These are phyloP conservation scores for Blakeslea trispora DNA, from an alignment of 371 early-diverging fungal genomes.

Conservation along the genomic window DNA sequence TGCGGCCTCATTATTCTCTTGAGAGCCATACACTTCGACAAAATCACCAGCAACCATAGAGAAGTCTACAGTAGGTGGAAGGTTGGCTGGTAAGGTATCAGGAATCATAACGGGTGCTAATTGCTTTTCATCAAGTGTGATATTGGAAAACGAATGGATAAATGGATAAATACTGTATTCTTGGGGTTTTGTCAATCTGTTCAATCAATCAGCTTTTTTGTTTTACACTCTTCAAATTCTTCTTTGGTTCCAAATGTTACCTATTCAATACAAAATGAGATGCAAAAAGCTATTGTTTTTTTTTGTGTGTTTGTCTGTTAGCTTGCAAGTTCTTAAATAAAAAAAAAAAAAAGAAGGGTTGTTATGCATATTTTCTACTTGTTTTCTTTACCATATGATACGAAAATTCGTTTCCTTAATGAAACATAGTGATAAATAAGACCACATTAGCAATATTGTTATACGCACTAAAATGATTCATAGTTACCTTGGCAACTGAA, in stretches of 20 bases:
- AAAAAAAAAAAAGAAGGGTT: too few species aligned
- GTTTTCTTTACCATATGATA: slow-evolving; percentile 67
- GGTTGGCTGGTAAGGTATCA: slow-evolving; percentile 71
- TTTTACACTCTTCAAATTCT: too few species aligned
- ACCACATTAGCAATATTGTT: too few species aligned
- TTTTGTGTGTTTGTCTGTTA: neutral
- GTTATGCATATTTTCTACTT: neutral
- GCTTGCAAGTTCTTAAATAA: too few species aligned
- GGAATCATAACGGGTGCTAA: slow-evolving; percentile 74
- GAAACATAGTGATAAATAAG: neutral
- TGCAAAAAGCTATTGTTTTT: slow-evolving; percentile 64
- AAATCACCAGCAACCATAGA: slow-evolving; percentile 98
- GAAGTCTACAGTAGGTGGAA: slow-evolving; percentile 77
- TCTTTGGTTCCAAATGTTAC: too few species aligned
- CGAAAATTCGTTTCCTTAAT: slow-evolving; percentile 73
- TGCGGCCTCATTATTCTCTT: slow-evolving; percentile 55
- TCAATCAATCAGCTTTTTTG: neutral
- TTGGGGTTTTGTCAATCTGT: slow-evolving; percentile 38
- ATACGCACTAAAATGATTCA: neutral
- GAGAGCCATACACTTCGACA: slow-evolving; percentile 77
- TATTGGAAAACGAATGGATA: slow-evolving; percentile 88
- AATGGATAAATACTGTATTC: slow-evolving; percentile 85
- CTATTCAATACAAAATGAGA: slow-evolving; percentile 89
- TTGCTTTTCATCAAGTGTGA: slow-evolving; percentile 60
- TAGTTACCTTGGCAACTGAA: slow-evolving; percentile 78